phyloP scores from a whole-genome alignment of 352 stramenopile genomes.

The Albugo candida region DNA sequence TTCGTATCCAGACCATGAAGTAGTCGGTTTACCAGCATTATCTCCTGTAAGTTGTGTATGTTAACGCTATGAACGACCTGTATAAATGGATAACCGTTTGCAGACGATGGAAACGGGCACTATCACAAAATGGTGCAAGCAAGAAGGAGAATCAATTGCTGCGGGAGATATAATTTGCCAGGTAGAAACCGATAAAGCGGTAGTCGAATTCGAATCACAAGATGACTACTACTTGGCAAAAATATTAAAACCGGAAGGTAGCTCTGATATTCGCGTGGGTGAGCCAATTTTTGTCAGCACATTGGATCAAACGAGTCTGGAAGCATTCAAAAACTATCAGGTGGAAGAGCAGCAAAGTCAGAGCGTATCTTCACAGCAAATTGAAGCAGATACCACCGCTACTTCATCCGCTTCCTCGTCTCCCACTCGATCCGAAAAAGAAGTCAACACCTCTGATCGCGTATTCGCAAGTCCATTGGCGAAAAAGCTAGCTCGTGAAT shows the following conservation, averaged over 20 bases:
- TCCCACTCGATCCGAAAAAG: conserved; percentile 9
- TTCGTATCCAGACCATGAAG: conserved; percentile 35
- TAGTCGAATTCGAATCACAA: conserved; percentile 94
- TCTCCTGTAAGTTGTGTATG: conserved; percentile 19
- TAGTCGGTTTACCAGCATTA: conserved; percentile 49
- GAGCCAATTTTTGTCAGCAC: conserved; percentile 54
- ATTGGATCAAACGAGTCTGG: conserved; percentile 26
- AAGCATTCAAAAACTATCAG: conserved; percentile 35
- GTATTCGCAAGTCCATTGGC: conserved; percentile 90
- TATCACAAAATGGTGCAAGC: conserved; percentile 88
- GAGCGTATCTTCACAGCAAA: background rate
- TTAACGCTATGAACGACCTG: background rate
- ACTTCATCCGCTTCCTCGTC: conserved; percentile 10
- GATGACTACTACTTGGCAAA: conserved; percentile 91
- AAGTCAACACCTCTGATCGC: conserved; percentile 21
- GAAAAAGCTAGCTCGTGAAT: conserved; percentile 76
- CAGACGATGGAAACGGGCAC: conserved; percentile 90
- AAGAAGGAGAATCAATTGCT: conserved; percentile 79
- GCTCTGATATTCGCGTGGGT: conserved; percentile 70
- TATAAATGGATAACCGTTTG: background rate
- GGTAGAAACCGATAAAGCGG: conserved; percentile 97
- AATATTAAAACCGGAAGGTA: conserved; percentile 81
- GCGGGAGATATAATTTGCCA: conserved; percentile 87
- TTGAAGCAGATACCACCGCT: conserved; percentile 4
- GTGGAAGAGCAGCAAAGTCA: conserved; percentile 6